Evolutionary conservation across 2,329 filamentous ascomycete species (phyloP), one percentile per base, ranked within the genome.

Genomic region (Hypoxylon sp.): DNA sequence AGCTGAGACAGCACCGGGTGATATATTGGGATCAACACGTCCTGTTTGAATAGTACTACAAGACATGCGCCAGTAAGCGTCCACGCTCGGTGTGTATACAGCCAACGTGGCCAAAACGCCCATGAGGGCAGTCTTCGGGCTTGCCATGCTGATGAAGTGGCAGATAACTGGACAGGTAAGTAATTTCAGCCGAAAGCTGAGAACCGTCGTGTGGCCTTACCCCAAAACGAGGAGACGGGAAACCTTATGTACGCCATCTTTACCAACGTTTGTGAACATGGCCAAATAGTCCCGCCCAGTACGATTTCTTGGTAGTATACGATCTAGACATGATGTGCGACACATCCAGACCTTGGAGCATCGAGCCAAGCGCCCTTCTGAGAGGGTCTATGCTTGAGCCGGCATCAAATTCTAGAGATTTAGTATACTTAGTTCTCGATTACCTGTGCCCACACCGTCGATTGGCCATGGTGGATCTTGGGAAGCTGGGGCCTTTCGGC

Each of bases 21-120:
- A 72, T 51, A 84, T 73, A 46, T 86, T 70, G 7, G 82, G 82
- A 61, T 87, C 82, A 31, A 86, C 71, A 47, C 81, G 76, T 48
- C 76, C 82, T 31, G 81, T 68, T 48, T 72, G 67, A 16, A 63
- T 60, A 5, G 60, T 34, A 19, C 57, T 48, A 12, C 62, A 65
- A 12, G 54, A 51, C 59, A 62, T 60, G 5, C 59, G 56, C 51
- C 53, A 62, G 38, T 47, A 62, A 4, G 53, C 59, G 4, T 48
- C 21, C 6, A 25, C 53, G 4, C 37, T 21, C 2, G 17, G 41
- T n/a, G 51, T 15, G 11, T n/a, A 11, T n/a, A 40, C 6, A 5
- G 31, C 35, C 7, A 32, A 46, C 5, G 30, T 42, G 5, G 42
- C 23, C 30, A 60, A 20, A 13, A 55, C 5, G 15, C 49, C 19